Conservation (phyloP, 1,284 basidiomycete species). For the Pseudozyma hubeiensis region DNA sequence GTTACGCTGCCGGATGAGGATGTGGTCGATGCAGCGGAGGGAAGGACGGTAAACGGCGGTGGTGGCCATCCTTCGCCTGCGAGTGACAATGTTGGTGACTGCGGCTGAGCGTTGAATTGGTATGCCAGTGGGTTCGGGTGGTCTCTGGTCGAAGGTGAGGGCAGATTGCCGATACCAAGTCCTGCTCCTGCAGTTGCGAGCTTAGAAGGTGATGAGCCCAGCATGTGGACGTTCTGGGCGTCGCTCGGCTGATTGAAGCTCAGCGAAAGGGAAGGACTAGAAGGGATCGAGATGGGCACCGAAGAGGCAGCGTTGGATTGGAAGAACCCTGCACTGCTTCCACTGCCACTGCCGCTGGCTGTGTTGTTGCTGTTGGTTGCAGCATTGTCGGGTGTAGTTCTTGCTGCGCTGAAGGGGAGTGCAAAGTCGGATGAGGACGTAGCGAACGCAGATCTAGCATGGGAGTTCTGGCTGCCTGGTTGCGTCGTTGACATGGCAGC, state of each 20-base stretch:
- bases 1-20: constrained; percentile 19
- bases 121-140: constrained; percentile 15
- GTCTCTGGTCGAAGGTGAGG: constrained; percentile 34
- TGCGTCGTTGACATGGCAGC: constrained; percentile 16
- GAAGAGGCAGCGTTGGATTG: constrained; percentile 15
- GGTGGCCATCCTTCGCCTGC: constrained; percentile 39
- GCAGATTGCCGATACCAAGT: constrained; percentile 31
- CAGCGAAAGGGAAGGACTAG: constrained; percentile 25
- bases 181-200: constrained; percentile 13
- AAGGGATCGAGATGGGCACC: constrained; percentile 33
- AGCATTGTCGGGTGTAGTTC: not conserved
- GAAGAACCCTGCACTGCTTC: constrained; percentile 7
- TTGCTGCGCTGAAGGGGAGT: constrained; percentile 25
- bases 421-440: constrained; percentile 51
- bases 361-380: constrained; percentile 1
- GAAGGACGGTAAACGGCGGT: constrained; percentile 13
- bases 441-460: constrained; percentile 24
- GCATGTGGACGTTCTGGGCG: constrained; percentile 15
- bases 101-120: constrained; percentile 17
- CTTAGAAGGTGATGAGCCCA: constrained; percentile 19
- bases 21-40: constrained; percentile 16
- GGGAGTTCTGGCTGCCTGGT: not conserved
- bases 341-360: not conserved
- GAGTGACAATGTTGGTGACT: constrained; percentile 25
- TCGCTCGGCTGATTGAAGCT: constrained; percentile 8